A percentile compares a stretch with the other conserved stretches of the same genome.
These are phyloP conservation scores for Apiospora phragmitis DNA, from an alignment of 2,329 filamentous ascomycete genomes.

Conservation along the genomic window DNA sequence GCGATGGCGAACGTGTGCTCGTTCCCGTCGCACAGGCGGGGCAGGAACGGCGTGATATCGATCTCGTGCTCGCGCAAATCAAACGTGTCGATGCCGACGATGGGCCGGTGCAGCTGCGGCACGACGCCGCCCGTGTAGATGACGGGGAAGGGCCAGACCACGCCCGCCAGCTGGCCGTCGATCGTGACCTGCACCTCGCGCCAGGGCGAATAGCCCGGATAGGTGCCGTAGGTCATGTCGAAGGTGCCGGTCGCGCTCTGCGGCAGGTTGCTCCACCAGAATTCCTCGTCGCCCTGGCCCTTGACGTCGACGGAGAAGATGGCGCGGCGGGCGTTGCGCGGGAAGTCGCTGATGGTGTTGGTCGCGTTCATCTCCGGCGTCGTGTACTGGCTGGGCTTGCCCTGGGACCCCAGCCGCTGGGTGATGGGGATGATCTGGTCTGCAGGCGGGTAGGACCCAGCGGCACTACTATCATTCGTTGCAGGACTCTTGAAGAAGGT, in stretches of 20 bases:
- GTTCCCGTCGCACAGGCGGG: constrained; percentile 64
- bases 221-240: constrained; percentile 50
- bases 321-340: constrained; percentile 66
- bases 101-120: constrained; percentile 73
- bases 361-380: constrained; percentile 64
- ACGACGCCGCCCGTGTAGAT: constrained; percentile 82
- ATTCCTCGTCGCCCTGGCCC: constrained; percentile 76
- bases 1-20: constrained; percentile 68
- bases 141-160: constrained; percentile 79
- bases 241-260: constrained; percentile 63
- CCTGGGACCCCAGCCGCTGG: constrained; percentile 46
- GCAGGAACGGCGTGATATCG: constrained; percentile 77
- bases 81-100: constrained; percentile 78
- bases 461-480: constrained; percentile 40
- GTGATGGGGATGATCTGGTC: constrained; percentile 70
- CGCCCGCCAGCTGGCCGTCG: constrained; percentile 70
- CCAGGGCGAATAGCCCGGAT: constrained; percentile 72
- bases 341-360: constrained; percentile 57
- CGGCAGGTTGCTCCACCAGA: constrained; percentile 82
- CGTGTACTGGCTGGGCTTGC: constrained; percentile 65
- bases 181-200: constrained; percentile 77
- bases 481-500: constrained; percentile 60
- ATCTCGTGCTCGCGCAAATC: constrained; percentile 80
- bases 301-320: constrained; percentile 76
- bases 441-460: constrained; percentile 46